Base-by-base conservation (phyloP, 345 rosid species). In the Salix viminalis region DNA sequence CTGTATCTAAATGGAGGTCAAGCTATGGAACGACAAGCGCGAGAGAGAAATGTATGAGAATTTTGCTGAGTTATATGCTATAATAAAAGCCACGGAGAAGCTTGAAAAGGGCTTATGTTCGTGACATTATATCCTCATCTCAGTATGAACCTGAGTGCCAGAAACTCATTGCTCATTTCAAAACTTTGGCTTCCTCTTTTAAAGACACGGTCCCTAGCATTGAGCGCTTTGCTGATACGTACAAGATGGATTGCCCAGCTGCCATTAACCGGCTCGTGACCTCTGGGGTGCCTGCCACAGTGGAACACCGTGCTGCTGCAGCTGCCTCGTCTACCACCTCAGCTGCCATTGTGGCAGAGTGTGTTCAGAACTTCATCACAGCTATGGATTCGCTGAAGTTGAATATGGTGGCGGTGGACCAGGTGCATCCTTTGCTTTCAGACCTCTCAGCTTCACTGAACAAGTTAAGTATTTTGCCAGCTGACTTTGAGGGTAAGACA, bases 21-120 rank as follows among this genome's bases (percentile, higher is more conserved):
- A 92, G 84, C 86, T 94, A 84, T 96, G 97, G 97, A 87, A 88
- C 69, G 97, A 94, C 87, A 94, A 96, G 94, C 96, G 97, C 0
- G 97, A 94, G 82, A 87, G 99, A 83, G 99, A 94, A 76, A 91
- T 94, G 98, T 92, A 91, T 42, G 99, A 94, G 76, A 96, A 94
- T 71, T 96, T 96, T 76, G 95, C 97, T 0, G 98, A 94, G 92
- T 90, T 96, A 11, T 96, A 87, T 41, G 99, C 99, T n/a, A 96
- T 96, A 67, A 91, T 96, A 78, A 93, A 91, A 77, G 97, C 97
- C 68, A 94, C 97, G 0, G 97, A 96, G 89, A 96, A 96, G 92
- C 95, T 96, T 37, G 99, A 94, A 73, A 94, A 92, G 78, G 78
- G 97, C 91, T 0, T 96, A 96, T 46, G 82, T 96, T 56, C 96